A percentile compares a stretch with the other conserved stretches of the same genome.
Evolutionary conservation across 2,329 filamentous ascomycete species (phyloP).

Genomic region (Amesomyces nigricolor): DNA sequence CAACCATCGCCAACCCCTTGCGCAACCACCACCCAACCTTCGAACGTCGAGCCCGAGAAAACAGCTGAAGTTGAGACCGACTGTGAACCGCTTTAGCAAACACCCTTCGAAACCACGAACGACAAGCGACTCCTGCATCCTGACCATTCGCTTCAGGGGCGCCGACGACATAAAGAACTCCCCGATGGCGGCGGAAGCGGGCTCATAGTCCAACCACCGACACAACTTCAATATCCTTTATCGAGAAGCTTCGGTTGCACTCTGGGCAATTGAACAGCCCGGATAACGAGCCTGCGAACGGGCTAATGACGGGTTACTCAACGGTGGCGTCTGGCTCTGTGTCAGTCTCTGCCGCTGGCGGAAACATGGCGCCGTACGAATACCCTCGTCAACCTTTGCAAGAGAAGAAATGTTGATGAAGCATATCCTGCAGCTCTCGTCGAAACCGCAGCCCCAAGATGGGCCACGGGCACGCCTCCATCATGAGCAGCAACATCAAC

Average conservation of each 20-base stretch:
- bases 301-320: slow-evolving; percentile 50
- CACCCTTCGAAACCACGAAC: not conserved
- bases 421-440: slow-evolving; percentile 42
- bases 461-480: slow-evolving; percentile 76
- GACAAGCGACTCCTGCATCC: not conserved
- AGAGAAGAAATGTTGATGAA: not conserved
- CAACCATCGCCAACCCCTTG: not conserved
- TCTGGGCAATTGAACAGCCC: not conserved
- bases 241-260: not conserved
- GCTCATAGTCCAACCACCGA: slow-evolving; percentile 5
- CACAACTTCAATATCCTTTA: not conserved
- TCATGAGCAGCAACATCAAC: slow-evolving; percentile 88
- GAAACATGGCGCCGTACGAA: slow-evolving; percentile 46
- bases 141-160: not conserved
- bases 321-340: slow-evolving; percentile 46
- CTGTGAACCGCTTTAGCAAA: too few species aligned
- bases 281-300: not conserved
- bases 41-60: too few species aligned
- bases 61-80: too few species aligned
- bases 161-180: not conserved
- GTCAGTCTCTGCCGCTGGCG: slow-evolving; percentile 34
- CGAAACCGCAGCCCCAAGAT: slow-evolving; percentile 62
- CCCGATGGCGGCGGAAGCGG: slow-evolving; percentile 10
- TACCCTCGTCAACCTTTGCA: not conserved
- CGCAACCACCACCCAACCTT: too few species aligned